These are phyloP conservation scores for Colletotrichum nymphaeae DNA, from an alignment of 2,329 filamentous ascomycete genomes.

Conservation along the genomic window DNA sequence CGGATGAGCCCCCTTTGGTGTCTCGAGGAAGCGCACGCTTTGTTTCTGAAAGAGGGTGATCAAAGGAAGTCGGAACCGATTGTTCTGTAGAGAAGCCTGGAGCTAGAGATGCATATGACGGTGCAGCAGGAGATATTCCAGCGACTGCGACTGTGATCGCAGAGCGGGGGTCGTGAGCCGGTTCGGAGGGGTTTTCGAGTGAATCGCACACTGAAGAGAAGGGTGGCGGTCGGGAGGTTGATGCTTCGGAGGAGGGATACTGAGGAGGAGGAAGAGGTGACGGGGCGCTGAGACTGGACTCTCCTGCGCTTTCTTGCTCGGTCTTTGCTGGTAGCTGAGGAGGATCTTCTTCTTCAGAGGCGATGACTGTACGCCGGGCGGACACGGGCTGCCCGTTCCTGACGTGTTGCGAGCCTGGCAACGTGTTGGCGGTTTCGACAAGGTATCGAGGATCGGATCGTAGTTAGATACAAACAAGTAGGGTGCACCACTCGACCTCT, in stretches of 20 bases:
- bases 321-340: conserved; percentile 34
- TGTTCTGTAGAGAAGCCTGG: conserved; percentile 52
- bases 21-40: conserved; percentile 87
- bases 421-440: conserved; percentile 53
- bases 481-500: not conserved
- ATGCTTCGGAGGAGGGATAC: conserved; percentile 68
- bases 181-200: conserved; percentile 49
- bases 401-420: conserved; percentile 58
- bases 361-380: conserved; percentile 46
- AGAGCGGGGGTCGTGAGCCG: conserved; percentile 45
- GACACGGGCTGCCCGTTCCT: conserved; percentile 57
- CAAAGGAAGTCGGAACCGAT: conserved; percentile 52
- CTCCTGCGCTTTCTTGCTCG: conserved; percentile 12
- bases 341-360: not conserved
- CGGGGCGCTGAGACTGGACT: conserved; percentile 47
- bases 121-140: conserved; percentile 51
- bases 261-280: conserved; percentile 71
- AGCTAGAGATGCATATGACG: conserved; percentile 64
- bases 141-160: conserved; percentile 11
- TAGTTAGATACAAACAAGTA: not conserved
- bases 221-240: conserved; percentile 65
- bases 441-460: conserved; percentile 7
- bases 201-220: conserved; percentile 70
- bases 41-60: conserved; percentile 75
- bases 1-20: conserved; percentile 79